Evolutionary conservation across 768 basidiomycete species (phyloP), one percentile per base, ranked within the genome.

Genomic region (Tephrocybe sp.): DNA sequence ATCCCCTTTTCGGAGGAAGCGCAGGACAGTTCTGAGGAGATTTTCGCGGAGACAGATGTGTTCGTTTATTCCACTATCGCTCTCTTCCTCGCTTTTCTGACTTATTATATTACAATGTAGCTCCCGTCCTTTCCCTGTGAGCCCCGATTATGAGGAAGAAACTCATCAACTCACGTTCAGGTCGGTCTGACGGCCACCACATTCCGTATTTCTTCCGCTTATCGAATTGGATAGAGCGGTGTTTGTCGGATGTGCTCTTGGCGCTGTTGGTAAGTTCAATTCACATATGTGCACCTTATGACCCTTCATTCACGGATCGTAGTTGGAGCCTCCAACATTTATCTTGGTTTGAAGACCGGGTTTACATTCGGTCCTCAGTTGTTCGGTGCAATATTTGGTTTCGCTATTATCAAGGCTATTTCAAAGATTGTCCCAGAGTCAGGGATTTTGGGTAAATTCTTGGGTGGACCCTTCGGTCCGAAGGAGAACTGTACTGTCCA

Each of bases 401-500:
- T 77, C 57, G 80, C 81, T 21, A 84, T 84, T 55, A 66, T 85
- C 48, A 82, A 85, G 55, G 75, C 81, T 1, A 46, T 84, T 21
- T 78, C 79, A 17, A 79, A 66, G 47, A 64, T 75, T 6, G 53
- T 80, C 21, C 80, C 80, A 1, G 72, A 75, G 54, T 72, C 70
- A 32, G 77, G 76, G 23, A 44, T 78, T 7, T 41, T 81, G 5
- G 72, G 76, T 2, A 64, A 66, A 24, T 60, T 77, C 38, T 65
- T 81, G 18, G 80, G 81, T 12, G 85, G 82, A 12, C 68, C 75
- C 54, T 83, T 84, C 62, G 80, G 80, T 23, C 83, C 82, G 11
- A 85, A 85, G 64, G 84, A 86, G 64, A 84, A 85, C 60, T 81
- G 81, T 64, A 82, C 80, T 3, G 79, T 81, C 21, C 81, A 83